A percentile compares a stretch with the other conserved stretches of the same genome.
Evolutionary conservation across 2,329 filamentous ascomycete genomes (phyloP).

Genomic region (Hortaea werneckii): DNA sequence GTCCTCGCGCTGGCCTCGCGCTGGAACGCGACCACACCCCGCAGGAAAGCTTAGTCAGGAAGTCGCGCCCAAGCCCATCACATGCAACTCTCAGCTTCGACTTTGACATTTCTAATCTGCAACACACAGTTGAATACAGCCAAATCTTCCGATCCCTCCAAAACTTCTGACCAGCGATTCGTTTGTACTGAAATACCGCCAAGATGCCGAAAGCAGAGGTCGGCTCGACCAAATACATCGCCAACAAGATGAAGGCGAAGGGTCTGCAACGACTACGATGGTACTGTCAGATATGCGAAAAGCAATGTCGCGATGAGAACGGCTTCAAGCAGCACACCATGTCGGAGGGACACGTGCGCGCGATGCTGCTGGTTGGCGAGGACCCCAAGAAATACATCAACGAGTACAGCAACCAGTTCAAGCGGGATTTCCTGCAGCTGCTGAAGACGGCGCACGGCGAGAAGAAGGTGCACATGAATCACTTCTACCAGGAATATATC

Average conservation of each 20-base stretch:
- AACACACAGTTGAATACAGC: too few relatives aligned
- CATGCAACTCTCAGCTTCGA: too few relatives aligned
- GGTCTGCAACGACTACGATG: conserved; percentile 72
- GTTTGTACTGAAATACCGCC: conserved; percentile 1
- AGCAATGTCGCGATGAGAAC: conserved; percentile 74
- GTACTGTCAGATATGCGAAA: conserved; percentile 76
- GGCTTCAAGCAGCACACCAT: conserved; percentile 76
- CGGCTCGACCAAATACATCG: conserved; percentile 80
- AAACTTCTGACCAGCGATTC: too few relatives aligned
- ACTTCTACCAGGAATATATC: conserved; percentile 94
- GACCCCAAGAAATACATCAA: conserved; percentile 76
- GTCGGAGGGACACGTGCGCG: conserved; percentile 77
- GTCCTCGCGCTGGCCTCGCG: too few relatives aligned
- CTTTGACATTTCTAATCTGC: too few relatives aligned
- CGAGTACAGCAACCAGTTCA: conserved; percentile 72
- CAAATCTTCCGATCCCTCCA: too few relatives aligned
- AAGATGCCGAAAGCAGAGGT: conserved; percentile 88
- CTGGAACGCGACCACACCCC: too few relatives aligned
- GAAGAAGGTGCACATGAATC: conserved; percentile 79
- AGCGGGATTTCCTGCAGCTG: conserved; percentile 65
- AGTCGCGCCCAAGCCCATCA: too few relatives aligned
- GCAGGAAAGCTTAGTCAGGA: too few relatives aligned
- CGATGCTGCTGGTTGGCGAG: conserved; percentile 79
- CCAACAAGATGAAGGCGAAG: conserved; percentile 82
- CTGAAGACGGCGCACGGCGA: conserved; percentile 79